Conservation (phyloP, 345 rosid genomes). For the Melastoma malabathricum region DNA sequence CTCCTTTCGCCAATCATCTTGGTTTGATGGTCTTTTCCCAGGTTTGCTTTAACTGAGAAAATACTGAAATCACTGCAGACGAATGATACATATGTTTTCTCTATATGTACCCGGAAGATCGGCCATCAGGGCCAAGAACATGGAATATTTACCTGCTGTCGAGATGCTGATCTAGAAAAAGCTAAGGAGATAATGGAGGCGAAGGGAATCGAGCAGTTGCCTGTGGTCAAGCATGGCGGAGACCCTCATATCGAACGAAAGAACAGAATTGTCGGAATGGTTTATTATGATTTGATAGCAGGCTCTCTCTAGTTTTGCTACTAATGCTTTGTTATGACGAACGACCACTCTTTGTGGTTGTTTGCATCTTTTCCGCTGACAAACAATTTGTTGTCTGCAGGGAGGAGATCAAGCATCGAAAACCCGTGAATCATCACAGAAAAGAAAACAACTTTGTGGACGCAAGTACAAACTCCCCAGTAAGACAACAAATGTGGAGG, state of each 20-base stretch:
- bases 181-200: slow-evolving; percentile 96
- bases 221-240: slow-evolving; percentile 58
- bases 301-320: slow-evolving; percentile 50
- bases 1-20: slow-evolving; percentile 25
- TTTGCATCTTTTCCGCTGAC: neutral
- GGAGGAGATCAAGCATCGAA: slow-evolving; percentile 41
- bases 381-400: slow-evolving; percentile 17
- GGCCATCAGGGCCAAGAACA: slow-evolving; percentile 66
- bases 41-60: too few relatives aligned
- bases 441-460: slow-evolving; percentile 21
- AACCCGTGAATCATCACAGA: slow-evolving; percentile 24
- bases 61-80: slow-evolving; percentile 28
- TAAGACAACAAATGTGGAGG: slow-evolving; percentile 3
- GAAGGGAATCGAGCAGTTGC: slow-evolving; percentile 83
- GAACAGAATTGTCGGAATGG: slow-evolving; percentile 54
- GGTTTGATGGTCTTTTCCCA: neutral
- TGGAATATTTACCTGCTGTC: slow-evolving; percentile 73
- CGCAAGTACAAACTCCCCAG: slow-evolving; percentile 23
- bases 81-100: slow-evolving; percentile 49
- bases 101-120: slow-evolving; percentile 64
- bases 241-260: slow-evolving; percentile 45
- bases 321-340: too few relatives aligned
- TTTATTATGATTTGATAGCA: slow-evolving; percentile 65
- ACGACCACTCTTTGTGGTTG: too few relatives aligned
- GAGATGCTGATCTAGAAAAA: slow-evolving; percentile 52